Conservation (phyloP, 177 flowering plant genomes). For the Vitis hybrid region DNA sequence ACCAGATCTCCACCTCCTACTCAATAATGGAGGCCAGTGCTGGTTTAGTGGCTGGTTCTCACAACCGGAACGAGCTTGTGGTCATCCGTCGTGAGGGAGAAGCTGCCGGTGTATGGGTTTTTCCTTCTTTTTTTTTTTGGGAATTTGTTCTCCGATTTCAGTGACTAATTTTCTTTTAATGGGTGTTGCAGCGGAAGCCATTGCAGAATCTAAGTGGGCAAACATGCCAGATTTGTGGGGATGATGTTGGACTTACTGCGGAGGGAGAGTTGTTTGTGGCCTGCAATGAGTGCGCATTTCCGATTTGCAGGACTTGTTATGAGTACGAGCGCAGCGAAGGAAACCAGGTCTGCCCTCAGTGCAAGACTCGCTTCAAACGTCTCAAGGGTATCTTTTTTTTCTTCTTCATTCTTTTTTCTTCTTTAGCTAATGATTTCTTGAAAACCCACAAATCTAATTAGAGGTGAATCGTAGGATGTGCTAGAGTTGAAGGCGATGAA, state of each 20-base stretch:
- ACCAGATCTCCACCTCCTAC: background rate
- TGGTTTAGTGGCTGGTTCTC: constrained; percentile 50
- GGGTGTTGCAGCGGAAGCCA: constrained; percentile 17
- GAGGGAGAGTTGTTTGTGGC: constrained; percentile 44
- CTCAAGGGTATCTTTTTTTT: constrained; percentile 26
- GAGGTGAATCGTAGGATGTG: constrained; percentile 12
- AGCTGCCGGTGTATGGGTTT: constrained; percentile 29
- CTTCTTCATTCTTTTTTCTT: background rate
- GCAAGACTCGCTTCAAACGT: constrained; percentile 43
- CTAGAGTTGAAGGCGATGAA: constrained; percentile 41
- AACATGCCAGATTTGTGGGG: constrained; percentile 1
- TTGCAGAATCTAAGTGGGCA: constrained; percentile 14
- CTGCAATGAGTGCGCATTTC: constrained; percentile 36
- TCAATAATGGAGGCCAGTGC: constrained; percentile 43
- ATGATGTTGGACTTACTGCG: constrained; percentile 29
- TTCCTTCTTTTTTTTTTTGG: background rate
- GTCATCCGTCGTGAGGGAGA: constrained; percentile 45
- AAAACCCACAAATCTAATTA: background rate
- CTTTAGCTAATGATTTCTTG: background rate
- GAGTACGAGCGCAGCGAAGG: constrained; percentile 46
- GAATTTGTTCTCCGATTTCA: background rate
- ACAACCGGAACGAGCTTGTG: constrained; percentile 48
- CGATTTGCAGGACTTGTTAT: constrained; percentile 32
- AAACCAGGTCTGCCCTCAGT: constrained; percentile 38
- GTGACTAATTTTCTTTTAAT: background rate